phyloP scores from a whole-genome alignment of 495 filamentous ascomycete species.

The Penicillium salamii region DNA sequence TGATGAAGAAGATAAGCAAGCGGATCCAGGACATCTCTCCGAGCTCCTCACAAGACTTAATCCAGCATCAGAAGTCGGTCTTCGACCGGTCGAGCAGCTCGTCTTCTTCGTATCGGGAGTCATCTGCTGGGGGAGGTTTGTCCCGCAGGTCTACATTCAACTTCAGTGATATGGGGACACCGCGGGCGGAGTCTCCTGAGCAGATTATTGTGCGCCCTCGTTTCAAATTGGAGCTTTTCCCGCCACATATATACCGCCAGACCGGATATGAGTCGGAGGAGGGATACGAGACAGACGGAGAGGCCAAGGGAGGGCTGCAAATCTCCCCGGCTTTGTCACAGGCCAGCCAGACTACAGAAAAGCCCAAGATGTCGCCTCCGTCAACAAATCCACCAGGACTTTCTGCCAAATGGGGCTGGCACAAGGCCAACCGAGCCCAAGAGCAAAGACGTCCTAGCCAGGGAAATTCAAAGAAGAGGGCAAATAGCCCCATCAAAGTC shows the following conservation, averaged over 20 bases:
- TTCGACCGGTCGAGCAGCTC: conserved; percentile 71
- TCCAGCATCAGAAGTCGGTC: conserved; percentile 58
- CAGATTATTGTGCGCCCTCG: conserved; percentile 20
- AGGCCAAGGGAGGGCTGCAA: conserved; percentile 19
- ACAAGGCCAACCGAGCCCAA: conserved; percentile 31
- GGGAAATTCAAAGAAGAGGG: conserved; percentile 11
- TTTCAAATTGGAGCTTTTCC: conserved; percentile 33
- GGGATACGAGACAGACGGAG: conserved; percentile 46
- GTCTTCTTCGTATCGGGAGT: conserved; percentile 48
- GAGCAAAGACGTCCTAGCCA: conserved; percentile 15
- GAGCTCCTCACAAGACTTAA: conserved; percentile 46
- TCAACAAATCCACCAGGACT: conserved; percentile 23
- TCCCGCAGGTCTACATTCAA: conserved; percentile 36
- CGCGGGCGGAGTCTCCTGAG: conserved; percentile 35
- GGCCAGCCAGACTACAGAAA: conserved; percentile 31
- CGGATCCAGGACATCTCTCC: conserved; percentile 57
- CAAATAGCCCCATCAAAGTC: conserved; percentile 17
- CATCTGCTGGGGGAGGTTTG: conserved; percentile 31
- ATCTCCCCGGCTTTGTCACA: conserved; percentile 36
- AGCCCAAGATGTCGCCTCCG: conserved; percentile 24
- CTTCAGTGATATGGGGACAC: conserved; percentile 26
- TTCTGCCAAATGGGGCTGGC: conserved; percentile 35
- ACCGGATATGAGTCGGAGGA: conserved; percentile 31
- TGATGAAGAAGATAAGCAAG: conserved; percentile 50
- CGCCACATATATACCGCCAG: conserved; percentile 38